Evolutionary conservation across 345 rosid genomes (phyloP).

Genomic region (Hevea brasiliensis): DNA sequence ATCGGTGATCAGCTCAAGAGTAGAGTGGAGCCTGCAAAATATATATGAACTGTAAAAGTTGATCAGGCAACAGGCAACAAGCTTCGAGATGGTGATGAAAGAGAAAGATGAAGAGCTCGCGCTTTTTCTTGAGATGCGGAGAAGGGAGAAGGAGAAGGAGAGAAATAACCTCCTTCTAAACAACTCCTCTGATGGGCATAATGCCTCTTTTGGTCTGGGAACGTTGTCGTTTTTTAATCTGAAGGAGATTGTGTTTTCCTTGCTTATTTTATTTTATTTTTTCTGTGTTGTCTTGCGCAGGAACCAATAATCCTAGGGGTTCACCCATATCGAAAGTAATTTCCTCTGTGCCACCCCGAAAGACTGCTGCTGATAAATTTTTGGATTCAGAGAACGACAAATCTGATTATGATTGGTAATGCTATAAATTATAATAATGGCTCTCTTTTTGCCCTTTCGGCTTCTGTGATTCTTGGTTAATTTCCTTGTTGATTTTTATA

Average conservation of each 20-base stretch:
- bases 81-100: slow-evolving; percentile 22
- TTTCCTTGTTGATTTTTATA: neutral
- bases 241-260: neutral
- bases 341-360: slow-evolving; percentile 18
- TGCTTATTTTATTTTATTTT: neutral
- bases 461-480: neutral
- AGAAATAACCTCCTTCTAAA: neutral
- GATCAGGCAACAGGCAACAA: neutral
- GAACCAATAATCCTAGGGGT: neutral
- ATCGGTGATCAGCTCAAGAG: neutral
- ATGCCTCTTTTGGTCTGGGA: slow-evolving; percentile 5
- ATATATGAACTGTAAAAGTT: neutral
- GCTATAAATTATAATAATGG: neutral
- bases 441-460: too few species aligned
- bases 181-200: neutral
- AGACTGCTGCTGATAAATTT: slow-evolving; percentile 29
- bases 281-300: neutral
- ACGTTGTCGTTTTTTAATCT: neutral
- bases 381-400: slow-evolving; percentile 36
- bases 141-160: slow-evolving; percentile 25
- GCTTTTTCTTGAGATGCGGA: slow-evolving; percentile 27
- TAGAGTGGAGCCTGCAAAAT: neutral
- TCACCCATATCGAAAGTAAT: slow-evolving; percentile 7
- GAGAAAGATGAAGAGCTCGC: slow-evolving; percentile 33
- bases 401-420: slow-evolving; percentile 37